Conservation (phyloP, 768 basidiomycete species). For the Pisolithus tinctorius region DNA sequence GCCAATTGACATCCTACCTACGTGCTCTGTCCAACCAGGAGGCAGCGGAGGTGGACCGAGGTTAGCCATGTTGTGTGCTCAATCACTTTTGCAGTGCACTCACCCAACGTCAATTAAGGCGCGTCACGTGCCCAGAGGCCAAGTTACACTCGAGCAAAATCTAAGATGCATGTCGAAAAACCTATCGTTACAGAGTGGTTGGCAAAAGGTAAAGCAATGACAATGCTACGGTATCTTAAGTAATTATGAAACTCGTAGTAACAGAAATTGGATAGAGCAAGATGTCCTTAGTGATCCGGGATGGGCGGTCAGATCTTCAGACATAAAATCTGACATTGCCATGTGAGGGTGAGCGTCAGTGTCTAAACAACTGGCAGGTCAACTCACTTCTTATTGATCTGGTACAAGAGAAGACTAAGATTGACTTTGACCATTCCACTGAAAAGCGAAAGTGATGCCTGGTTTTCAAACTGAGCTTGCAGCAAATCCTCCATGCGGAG, state of each 20-base stretch:
- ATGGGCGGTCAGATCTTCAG: conserved; percentile 42
- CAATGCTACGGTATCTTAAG: not conserved
- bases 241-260: not conserved
- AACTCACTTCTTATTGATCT: conserved; percentile 90
- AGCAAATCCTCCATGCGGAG: conserved; percentile 91
- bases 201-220: not conserved
- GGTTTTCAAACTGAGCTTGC: conserved; percentile 81
- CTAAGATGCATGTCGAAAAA: not conserved
- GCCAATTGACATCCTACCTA: conserved; percentile 41
- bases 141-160: no score
- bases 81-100: not conserved
- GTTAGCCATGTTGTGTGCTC: conserved; percentile 14
- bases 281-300: not conserved
- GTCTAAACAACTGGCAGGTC: not conserved
- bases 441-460: conserved; percentile 66
- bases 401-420: conserved; percentile 75
- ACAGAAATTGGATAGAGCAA: not conserved
- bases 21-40: conserved; percentile 84
- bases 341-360: not conserved
- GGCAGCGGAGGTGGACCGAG: conserved; percentile 58
- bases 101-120: no score
- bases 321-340: conserved; percentile 42
- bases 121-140: no score
- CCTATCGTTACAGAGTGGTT: not conserved
- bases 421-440: conserved; percentile 79